Percentiles rank a stretch among this genome's conserved stretches.
phyloP scores from a whole-genome alignment of 352 stramenopile genomes.

The Phytophthora tentaculata region DNA sequence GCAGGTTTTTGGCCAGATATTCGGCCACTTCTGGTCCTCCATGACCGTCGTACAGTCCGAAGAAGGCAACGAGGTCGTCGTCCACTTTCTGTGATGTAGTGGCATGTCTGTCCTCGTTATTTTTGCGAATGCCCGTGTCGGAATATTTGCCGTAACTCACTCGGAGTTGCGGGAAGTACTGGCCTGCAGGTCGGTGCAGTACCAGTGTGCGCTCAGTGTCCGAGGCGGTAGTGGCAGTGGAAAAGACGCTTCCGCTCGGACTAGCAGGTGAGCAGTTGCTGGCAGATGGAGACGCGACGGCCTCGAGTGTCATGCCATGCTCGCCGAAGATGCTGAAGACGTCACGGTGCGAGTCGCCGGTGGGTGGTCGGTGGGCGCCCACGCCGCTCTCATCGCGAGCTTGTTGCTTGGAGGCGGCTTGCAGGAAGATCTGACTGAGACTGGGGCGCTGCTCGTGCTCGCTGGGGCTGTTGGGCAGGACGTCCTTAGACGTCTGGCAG shows the following conservation, averaged over 20 bases:
- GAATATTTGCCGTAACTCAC: constrained; percentile 79
- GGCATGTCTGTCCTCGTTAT: constrained; percentile 79
- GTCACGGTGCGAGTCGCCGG: constrained; percentile 63
- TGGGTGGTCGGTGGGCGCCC: constrained; percentile 22
- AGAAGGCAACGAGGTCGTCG: constrained; percentile 77
- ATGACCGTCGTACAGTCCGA: constrained; percentile 88
- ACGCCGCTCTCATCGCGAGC: constrained; percentile 36
- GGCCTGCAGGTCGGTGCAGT: constrained; percentile 48
- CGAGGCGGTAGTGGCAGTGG: constrained; percentile 73
- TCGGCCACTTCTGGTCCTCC: constrained; percentile 72
- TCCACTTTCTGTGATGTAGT: constrained; percentile 54
- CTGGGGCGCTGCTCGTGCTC: constrained; percentile 46
- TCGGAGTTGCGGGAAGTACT: constrained; percentile 58
- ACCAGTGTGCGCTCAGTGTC: constrained; percentile 78
- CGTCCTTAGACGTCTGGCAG: constrained; percentile 69
- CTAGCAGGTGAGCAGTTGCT: constrained; percentile 58
- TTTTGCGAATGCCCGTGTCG: constrained; percentile 73
- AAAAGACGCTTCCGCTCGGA: constrained; percentile 73
- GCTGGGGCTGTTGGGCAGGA: constrained; percentile 37
- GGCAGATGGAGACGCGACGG: constrained; percentile 24
- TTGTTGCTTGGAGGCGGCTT: constrained; percentile 54
- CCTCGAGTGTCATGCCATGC: constrained; percentile 73
- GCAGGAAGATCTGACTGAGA: constrained; percentile 58
- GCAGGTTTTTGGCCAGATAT: constrained; percentile 66
- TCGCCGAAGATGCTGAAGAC: constrained; percentile 90